A percentile compares a stretch with the other conserved stretches of the same genome.
These are phyloP conservation scores for Cyberlindnera mrakii DNA, from an alignment of 805 yeast species.

Conservation along the genomic window DNA sequence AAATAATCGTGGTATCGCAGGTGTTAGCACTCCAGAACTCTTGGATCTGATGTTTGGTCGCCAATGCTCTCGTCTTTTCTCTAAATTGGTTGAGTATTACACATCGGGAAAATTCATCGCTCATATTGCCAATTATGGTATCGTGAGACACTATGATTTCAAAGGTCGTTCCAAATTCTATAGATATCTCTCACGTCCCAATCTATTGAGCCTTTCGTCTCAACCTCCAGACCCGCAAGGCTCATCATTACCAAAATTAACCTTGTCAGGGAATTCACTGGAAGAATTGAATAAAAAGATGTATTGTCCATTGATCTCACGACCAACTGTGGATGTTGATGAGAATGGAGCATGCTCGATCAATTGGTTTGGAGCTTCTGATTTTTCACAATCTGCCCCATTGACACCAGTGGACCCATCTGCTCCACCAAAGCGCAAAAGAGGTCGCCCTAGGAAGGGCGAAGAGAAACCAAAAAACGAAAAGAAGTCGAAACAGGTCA, in stretches of 20 bases:
- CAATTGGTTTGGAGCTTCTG: conserved; percentile 13
- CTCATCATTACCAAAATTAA: conserved; percentile 21
- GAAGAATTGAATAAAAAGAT: conserved; percentile 18
- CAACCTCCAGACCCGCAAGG: conserved; percentile 21
- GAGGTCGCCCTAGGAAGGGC: conserved; percentile 24
- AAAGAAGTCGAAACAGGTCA: conserved; percentile 1
- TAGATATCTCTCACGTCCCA: conserved; percentile 48
- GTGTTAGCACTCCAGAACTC: conserved; percentile 56
- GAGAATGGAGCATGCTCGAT: conserved; percentile 4
- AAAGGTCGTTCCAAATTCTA: conserved; percentile 71
- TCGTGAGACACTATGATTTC: conserved; percentile 63
- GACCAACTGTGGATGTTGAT: conserved; percentile 3
- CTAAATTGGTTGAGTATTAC: conserved; percentile 44
- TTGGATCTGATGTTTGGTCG: conserved; percentile 46
- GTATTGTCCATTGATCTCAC: conserved; percentile 21
- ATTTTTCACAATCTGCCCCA: neutral
- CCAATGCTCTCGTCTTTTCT: conserved; percentile 44
- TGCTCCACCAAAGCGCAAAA: conserved; percentile 11
- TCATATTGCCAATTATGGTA: conserved; percentile 27
- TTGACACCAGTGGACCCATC: neutral
- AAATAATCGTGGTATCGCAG: conserved; percentile 34
- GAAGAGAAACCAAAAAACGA: conserved; percentile 13
- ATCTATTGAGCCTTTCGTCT: conserved; percentile 30
- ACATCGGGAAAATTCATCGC: conserved; percentile 29
- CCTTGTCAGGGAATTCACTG: conserved; percentile 13